Conservation (phyloP, 2,329 filamentous ascomycete species). For the Madurella fahalii region DNA sequence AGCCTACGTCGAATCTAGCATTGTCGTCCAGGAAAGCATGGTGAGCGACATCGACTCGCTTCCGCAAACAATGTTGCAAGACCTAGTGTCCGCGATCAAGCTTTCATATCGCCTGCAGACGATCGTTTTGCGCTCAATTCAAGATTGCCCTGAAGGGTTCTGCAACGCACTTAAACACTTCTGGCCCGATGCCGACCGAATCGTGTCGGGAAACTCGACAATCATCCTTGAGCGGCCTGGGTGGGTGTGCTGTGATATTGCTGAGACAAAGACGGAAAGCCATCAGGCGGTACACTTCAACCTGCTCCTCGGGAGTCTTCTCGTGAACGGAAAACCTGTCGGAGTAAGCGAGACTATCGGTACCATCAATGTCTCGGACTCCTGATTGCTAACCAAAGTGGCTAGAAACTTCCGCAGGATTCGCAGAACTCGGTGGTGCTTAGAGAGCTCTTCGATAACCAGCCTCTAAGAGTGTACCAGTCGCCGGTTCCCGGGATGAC, state of each 20-base stretch:
- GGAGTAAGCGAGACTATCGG: slow-evolving; percentile 4
- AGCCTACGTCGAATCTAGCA: slow-evolving; percentile 41
- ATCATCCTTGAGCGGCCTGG: background rate
- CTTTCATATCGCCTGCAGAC: slow-evolving; percentile 7
- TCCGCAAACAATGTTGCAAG: slow-evolving; percentile 1
- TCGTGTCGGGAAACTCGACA: background rate
- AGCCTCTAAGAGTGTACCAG: slow-evolving; percentile 48
- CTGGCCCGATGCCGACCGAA: slow-evolving; percentile 15
- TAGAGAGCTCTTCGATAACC: slow-evolving; percentile 49
- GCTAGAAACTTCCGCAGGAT: slow-evolving; percentile 43
- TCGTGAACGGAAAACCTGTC: slow-evolving; percentile 18
- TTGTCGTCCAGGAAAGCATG: slow-evolving; percentile 19
- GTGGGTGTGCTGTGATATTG: slow-evolving; percentile 14
- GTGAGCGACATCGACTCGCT: slow-evolving; percentile 7
- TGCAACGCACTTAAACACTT: slow-evolving; percentile 8
- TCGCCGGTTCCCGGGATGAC: slow-evolving; percentile 52
- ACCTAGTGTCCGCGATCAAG: slow-evolving; percentile 11
- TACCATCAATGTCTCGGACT: background rate
- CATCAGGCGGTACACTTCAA: slow-evolving; percentile 11
- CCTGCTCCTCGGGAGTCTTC: slow-evolving; percentile 9
- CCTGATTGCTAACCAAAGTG: background rate
- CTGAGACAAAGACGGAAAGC: background rate
- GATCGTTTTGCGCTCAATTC: slow-evolving; percentile 1
- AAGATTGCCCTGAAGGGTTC: background rate
- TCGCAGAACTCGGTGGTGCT: slow-evolving; percentile 43